phyloP scores from a whole-genome alignment of 2,329 filamentous ascomycete species.

The Xylaria polymorpha region DNA sequence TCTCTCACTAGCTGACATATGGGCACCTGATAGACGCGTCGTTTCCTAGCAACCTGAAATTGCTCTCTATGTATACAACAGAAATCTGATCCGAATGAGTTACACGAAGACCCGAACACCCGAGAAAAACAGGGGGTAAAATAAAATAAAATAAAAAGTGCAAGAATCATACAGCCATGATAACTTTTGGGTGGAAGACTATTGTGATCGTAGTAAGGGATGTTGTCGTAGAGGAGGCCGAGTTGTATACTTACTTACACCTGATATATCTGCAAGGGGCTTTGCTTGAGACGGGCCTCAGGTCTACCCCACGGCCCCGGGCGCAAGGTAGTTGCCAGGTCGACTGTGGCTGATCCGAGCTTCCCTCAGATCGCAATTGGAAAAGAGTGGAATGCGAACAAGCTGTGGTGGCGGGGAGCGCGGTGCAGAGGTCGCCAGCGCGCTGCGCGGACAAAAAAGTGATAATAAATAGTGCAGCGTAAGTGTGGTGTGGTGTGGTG shows the following conservation, averaged over 20 bases:
- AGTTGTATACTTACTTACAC: slow-evolving; percentile 38
- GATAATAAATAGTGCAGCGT: slow-evolving; percentile 20
- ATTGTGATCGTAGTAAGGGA: background rate
- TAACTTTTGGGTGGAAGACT: background rate
- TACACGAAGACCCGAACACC: background rate
- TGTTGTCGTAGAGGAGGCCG: slow-evolving; percentile 11
- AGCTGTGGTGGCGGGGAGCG: slow-evolving; percentile 18
- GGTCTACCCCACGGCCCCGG: slow-evolving; percentile 27
- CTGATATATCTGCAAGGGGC: slow-evolving; percentile 26
- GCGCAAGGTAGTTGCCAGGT: slow-evolving; percentile 18
- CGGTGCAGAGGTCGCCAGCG: slow-evolving; percentile 11
- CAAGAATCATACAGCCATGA: background rate
- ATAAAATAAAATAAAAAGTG: background rate
- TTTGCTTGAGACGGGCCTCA: slow-evolving; percentile 24
- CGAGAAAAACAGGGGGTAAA: background rate
- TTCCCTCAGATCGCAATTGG: background rate
- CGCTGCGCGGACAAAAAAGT: slow-evolving; percentile 9
- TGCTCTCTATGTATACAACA: background rate
- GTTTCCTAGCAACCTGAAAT: slow-evolving; percentile 10
- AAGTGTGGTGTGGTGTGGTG: slow-evolving; percentile 22
- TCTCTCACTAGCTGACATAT: slow-evolving; percentile 11
- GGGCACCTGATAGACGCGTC: slow-evolving; percentile 2
- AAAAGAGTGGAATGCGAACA: background rate
- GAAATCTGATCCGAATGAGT: background rate
- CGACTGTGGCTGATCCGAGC: background rate